A percentile compares a stretch with the other conserved stretches of the same genome.
Evolutionary conservation across 2,329 filamentous ascomycete genomes (phyloP).

Genomic region (Rhytidhysteron rufulum): DNA sequence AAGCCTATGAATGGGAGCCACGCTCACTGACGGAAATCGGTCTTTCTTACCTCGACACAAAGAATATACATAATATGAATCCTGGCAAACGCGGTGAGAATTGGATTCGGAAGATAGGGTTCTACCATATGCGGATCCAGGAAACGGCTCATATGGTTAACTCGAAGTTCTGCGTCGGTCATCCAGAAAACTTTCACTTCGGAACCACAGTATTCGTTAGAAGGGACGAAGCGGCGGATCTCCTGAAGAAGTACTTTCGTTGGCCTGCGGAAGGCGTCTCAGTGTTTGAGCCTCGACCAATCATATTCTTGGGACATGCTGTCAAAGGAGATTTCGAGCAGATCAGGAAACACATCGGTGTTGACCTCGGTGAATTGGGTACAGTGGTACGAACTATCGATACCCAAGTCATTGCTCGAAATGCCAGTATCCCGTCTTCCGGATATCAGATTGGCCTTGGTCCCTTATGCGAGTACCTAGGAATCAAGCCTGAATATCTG

Average conservation of each 20-base stretch:
- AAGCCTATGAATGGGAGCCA: slow-evolving; percentile 65
- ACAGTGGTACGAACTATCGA: slow-evolving; percentile 18
- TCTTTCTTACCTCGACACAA: slow-evolving; percentile 69
- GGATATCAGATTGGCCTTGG: slow-evolving; percentile 5
- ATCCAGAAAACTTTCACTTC: slow-evolving; percentile 68
- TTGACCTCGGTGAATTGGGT: slow-evolving; percentile 9
- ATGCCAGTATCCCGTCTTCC: slow-evolving; percentile 6
- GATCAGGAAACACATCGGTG: slow-evolving; percentile 7
- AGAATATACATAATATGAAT: slow-evolving; percentile 45
- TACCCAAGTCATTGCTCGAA: slow-evolving; percentile 17
- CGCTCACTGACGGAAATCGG: slow-evolving; percentile 73
- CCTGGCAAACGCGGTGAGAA: slow-evolving; percentile 57
- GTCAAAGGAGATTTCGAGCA: slow-evolving; percentile 13
- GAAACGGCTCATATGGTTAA: slow-evolving; percentile 66
- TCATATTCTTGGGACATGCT: slow-evolving; percentile 21
- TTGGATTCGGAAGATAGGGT: slow-evolving; percentile 63
- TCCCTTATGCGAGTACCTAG: slow-evolving; percentile 11
- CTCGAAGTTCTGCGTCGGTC: slow-evolving; percentile 62
- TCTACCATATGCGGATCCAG: slow-evolving; percentile 66
- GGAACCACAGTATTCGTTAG: slow-evolving; percentile 54
- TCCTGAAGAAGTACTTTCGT: background rate
- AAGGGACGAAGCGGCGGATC: background rate
- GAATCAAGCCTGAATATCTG: slow-evolving; percentile 10
- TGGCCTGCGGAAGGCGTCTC: background rate
- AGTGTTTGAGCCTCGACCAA: slow-evolving; percentile 7